Evolutionary conservation across 2,329 filamentous ascomycete genomes (phyloP).

Genomic region (Blastomyces emzantsi): DNA sequence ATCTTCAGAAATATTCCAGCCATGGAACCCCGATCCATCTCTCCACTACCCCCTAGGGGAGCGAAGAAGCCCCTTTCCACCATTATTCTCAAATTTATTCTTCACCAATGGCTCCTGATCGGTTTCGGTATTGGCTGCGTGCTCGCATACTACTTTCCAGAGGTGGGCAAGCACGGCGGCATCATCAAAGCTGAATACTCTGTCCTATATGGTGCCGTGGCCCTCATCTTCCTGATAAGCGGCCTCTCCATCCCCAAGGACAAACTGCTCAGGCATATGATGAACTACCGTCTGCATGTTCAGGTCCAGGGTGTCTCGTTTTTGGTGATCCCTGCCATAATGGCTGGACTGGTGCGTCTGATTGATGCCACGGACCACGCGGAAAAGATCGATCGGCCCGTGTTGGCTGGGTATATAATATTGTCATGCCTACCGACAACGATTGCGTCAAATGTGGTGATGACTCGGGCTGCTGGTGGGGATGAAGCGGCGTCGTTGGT

Average conservation of each 20-base stretch:
- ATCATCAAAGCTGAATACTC: conserved; percentile 34
- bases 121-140: conserved; percentile 47
- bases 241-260: conserved; percentile 58
- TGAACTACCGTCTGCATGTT: conserved; percentile 59
- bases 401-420: conserved; percentile 60
- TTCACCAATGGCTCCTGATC: conserved; percentile 57
- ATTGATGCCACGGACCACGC: conserved; percentile 41
- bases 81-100: conserved; percentile 19
- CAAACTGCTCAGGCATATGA: conserved; percentile 52
- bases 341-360: conserved; percentile 48
- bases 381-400: conserved; percentile 48
- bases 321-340: conserved; percentile 54
- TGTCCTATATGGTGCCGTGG: conserved; percentile 59
- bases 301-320: conserved; percentile 61
- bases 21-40: neutral
- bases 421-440: conserved; percentile 62
- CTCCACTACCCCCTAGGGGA: neutral
- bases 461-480: conserved; percentile 60
- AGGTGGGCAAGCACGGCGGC: conserved; percentile 41
- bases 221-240: conserved; percentile 61
- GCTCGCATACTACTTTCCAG: conserved; percentile 47
- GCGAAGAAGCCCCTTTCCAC: neutral
- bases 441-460: conserved; percentile 63
- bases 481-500: conserved; percentile 58
- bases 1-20: neutral